phyloP scores from a whole-genome alignment of 225 moss, liverwort and hornwort genomes.

The Pseudisothecium myosuroides region DNA sequence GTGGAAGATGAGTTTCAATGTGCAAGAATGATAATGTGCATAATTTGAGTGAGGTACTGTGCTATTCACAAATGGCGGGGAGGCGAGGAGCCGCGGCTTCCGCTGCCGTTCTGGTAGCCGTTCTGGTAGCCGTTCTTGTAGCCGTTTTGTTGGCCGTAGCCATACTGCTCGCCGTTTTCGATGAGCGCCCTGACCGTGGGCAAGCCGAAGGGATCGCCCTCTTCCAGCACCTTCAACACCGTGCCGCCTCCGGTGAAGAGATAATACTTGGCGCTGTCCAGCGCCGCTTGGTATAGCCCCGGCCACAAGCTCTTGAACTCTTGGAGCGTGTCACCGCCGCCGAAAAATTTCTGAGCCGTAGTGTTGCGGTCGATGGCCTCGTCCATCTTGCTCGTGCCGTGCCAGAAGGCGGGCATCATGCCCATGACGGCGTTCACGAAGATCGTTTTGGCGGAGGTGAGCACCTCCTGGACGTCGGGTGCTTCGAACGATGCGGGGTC shows the following conservation, averaged over 20 bases:
- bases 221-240: slow-evolving; percentile 80
- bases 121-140: slow-evolving; percentile 3
- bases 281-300: slow-evolving; percentile 65
- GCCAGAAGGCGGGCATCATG: slow-evolving; percentile 78
- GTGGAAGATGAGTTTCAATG: not conserved
- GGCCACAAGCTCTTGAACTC: slow-evolving; percentile 85
- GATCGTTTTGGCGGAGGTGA: slow-evolving; percentile 57
- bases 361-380: slow-evolving; percentile 70
- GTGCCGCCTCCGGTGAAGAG: slow-evolving; percentile 88
- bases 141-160: slow-evolving; percentile 20
- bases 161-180: slow-evolving; percentile 47
- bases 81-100: slow-evolving; percentile 16
- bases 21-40: not conserved
- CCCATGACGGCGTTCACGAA: slow-evolving; percentile 93
- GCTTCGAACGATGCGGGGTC: slow-evolving; percentile 55
- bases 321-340: slow-evolving; percentile 81
- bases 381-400: slow-evolving; percentile 90
- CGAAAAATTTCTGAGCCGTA: slow-evolving; percentile 68
- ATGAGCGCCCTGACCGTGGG: slow-evolving; percentile 78
- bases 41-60: not conserved
- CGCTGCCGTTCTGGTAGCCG: slow-evolving; percentile 1
- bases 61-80: not conserved
- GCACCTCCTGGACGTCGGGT: slow-evolving; percentile 17
- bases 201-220: slow-evolving; percentile 68
- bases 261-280: slow-evolving; percentile 72